Percentiles rank a stretch among this genome's conserved stretches.
These are phyloP conservation scores for Phytophthora rubi DNA, from an alignment of 352 stramenopile genomes.

Conservation along the genomic window DNA sequence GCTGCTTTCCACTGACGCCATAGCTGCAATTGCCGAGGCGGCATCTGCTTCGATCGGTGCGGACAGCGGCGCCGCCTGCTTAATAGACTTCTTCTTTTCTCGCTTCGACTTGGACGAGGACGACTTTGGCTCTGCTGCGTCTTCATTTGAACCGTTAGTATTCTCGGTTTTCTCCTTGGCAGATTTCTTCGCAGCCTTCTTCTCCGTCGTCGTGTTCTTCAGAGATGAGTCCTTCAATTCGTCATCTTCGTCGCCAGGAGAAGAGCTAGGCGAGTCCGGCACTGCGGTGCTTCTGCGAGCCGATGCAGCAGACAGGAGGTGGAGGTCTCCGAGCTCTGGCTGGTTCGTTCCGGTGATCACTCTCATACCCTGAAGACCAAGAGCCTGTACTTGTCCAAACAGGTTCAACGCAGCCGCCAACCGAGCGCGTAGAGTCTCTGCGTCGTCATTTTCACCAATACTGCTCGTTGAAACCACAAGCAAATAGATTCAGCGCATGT, in stretches of 20 bases:
- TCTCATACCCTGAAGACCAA: constrained; percentile 26
- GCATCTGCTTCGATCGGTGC: constrained; percentile 31
- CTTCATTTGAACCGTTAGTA: constrained; percentile 6
- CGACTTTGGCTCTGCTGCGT: constrained; percentile 24
- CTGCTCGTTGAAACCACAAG: constrained; percentile 6
- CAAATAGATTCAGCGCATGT: no score
- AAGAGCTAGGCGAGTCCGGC: constrained; percentile 21
- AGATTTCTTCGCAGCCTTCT: constrained; percentile 6
- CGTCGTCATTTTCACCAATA: constrained; percentile 21
- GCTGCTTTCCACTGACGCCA: constrained; percentile 29
- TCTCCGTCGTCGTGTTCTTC: constrained; percentile 2
- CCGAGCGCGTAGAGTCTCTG: constrained; percentile 18
- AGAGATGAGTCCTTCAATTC: constrained; percentile 5
- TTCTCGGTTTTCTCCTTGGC: constrained; percentile 8
- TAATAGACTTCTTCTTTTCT: constrained; percentile 34
- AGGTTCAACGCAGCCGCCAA: constrained; percentile 32
- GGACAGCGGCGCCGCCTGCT: constrained; percentile 30
- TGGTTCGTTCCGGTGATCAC: constrained; percentile 20
- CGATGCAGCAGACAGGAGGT: constrained; percentile 32
- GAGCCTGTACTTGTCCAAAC: constrained; percentile 37
- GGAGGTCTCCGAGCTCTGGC: constrained; percentile 28
- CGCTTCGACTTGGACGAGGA: constrained; percentile 27
- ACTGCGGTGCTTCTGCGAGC: constrained; percentile 12
- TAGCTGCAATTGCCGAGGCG: constrained; percentile 29
- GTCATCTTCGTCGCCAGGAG: constrained; percentile 11